Evolutionary conservation across 371 early-diverging fungal species (phyloP), one percentile per base, ranked within the genome.

Genomic region (Fennellomyces sp.): DNA sequence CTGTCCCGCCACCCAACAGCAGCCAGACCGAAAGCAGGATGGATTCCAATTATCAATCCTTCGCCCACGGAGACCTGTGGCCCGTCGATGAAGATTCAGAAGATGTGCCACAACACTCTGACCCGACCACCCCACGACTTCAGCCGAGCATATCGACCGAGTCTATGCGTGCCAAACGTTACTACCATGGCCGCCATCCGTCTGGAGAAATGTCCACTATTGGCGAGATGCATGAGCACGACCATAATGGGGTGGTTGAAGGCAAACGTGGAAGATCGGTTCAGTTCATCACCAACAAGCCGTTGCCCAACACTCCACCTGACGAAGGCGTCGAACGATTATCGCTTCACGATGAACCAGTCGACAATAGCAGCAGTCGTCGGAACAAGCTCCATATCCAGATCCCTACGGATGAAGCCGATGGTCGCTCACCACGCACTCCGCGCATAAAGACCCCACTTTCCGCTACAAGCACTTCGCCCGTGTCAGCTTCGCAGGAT

Each of bases 351-450:
- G 55, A 54, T 13, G 55, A 54, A 13, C 35, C 53, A 19, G 35
- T 36, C n/a, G 30, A 29, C 0, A 19, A 29, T 17, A n/a, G n/a
- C 8, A 41, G 31, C n/a, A 13, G 31, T 8, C 35, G 35, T 6
- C 27, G 45, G 5, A 55, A 38, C 21, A 56, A 54, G 10, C 31
- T 68, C 29, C 63, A 68, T 21, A 68, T 68, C 19, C 55, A 68
- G 17, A 68, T 68, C 29, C 68, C 68, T 0, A 30, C 45, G 7
- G 35, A 30, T 23, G 60, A 49, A 28, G 54, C 5, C 12, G 15
- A 12, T 35, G 30, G 26, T 41, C 66, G 7, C 23, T 64, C 65
- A n/a, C 65, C 65, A 17, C 23, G 55, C 11, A 54, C 55, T 23
- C 55, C 55, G 15, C 30, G 55, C 56, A 42, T n/a, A 23, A 48